Evolutionary conservation across 176 grass and related monocot species (phyloP), one percentile per base, ranked within the genome.

Genomic region (Pontederia paniculata): DNA sequence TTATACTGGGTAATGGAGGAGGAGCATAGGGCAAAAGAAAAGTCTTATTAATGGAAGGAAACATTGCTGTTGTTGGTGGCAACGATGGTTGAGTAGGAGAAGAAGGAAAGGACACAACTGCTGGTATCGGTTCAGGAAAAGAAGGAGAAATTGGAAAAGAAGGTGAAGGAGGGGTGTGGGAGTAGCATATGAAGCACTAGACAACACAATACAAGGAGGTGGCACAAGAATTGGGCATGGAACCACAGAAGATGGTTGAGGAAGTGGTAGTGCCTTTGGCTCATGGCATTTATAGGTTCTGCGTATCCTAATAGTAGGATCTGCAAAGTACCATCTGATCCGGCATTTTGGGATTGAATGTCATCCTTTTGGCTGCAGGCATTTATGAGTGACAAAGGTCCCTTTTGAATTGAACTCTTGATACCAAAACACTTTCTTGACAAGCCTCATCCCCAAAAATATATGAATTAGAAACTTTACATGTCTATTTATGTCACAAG

Each of bases 391-490:
- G 73, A 50, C 50, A 83, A 37, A 48, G 52, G 71, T 46, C 80
- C 85, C n/a, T 87, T 13, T 70, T 84, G 71, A 58, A 76, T 90
- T 21, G 71, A 60, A 60, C 62, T 83, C 60, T 43, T 56, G 42
- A 67, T 63, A 45, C 49, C 58, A 52, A 41, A 66, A 17, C 72
- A 74, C 21, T 62, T 77, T 42, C 4, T 52, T 74, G 82, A 84
- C 43, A 61, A 65, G 49, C 74, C 93, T 98, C 69, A 62, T 66
- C 60, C 31, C 50, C 80, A 37, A 42, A 28, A 61, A 48, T 17
- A 62, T 31, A 31, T 31, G 47, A 17, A 14, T 63, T 8, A 23
- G 11, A 4, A 18, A 41, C 44, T 4, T n/a, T 2, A 17, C 37
- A 12, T 23, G 11, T 12, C 23, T 17, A 46, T 44, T 23, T 13